These are phyloP conservation scores for Arbutus unedo DNA, from an alignment of 148 eudicot genomes.

Conservation along the genomic window DNA sequence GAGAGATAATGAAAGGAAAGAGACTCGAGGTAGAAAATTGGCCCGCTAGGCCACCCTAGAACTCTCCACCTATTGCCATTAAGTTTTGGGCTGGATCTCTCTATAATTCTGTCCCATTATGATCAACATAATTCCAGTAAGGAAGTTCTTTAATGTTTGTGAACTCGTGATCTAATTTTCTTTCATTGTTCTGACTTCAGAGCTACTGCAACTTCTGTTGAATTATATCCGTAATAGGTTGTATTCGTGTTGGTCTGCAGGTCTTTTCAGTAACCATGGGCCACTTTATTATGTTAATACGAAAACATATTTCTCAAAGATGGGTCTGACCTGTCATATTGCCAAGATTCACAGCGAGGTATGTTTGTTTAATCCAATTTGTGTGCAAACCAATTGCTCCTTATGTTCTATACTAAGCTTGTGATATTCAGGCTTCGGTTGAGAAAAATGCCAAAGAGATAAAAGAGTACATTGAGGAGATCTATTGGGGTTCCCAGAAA, in stretches of 20 bases:
- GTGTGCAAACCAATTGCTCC: neutral
- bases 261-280: conserved; percentile 98
- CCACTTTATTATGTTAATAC: conserved; percentile 80
- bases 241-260: conserved; percentile 33
- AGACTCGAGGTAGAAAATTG: neutral
- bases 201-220: neutral
- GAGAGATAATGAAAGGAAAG: neutral
- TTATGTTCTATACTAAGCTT: conserved; percentile 18
- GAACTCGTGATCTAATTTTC: neutral
- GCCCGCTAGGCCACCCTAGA: neutral
- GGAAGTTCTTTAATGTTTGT: neutral
- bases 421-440: conserved; percentile 71
- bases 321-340: conserved; percentile 94
- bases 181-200: conserved; percentile 1
- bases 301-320: conserved; percentile 77
- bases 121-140: neutral
- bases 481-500: conserved; percentile 88
- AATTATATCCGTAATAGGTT: conserved; percentile 5
- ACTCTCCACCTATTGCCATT: neutral
- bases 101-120: neutral
- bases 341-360: conserved; percentile 99
- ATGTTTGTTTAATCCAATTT: conserved; percentile 21
- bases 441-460: conserved; percentile 87
- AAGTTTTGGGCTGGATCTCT: neutral
- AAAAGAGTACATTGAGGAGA: conserved; percentile 87